Base-by-base conservation (phyloP, 2,329 filamentous ascomycete species). In the Sclerotinia minor region DNA sequence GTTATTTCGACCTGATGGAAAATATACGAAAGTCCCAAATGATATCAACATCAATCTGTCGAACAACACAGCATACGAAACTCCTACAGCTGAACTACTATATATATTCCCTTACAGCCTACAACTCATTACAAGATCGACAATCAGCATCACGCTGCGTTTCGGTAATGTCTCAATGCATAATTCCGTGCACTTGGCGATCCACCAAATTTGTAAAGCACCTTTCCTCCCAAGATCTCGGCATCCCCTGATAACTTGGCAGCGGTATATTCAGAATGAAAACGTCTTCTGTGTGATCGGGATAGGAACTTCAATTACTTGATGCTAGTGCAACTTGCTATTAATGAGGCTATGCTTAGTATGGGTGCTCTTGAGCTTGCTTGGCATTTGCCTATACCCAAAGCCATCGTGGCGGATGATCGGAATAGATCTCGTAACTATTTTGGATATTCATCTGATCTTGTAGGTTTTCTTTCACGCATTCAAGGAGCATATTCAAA, bases 151-250 rank as follows among this genome's bases (percentile, higher is more conserved):
- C 50, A 58, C 38, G 26, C 17, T 38, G 26, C 4, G 63, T 65
- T 45, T 65, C 38, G 50, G 38, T 54, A 41, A 64, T 67, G 64
- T 67, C 55, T 67, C 64, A 60, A 11, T 53, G 38, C 24, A 59
- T 38, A 61, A 61, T 67, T 67, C 55, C 54, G 55, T 67, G 32
- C 54, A 67, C 64, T 67, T 67, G 64, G 64, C 64, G 47, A 67
- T 61, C 54, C 64, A 67, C 55, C 44, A 35, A 66, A 67, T 61
- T 53, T 11, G 45, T 52, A 60, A 52, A 67, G 11, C 24, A 67
- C 21, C 53, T 66, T 50, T 52, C 21, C 55, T 67, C 26, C 64
- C 64, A 67, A 67, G 64, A 67, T 61, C 64, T 67, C 47, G 64
- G 64, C 64, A 61, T 61, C 64, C 55, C 64, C 64, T 67, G 49